These are phyloP conservation scores for Cercophora sp. DNA, from an alignment of 495 filamentous ascomycete genomes.

Conservation along the genomic window DNA sequence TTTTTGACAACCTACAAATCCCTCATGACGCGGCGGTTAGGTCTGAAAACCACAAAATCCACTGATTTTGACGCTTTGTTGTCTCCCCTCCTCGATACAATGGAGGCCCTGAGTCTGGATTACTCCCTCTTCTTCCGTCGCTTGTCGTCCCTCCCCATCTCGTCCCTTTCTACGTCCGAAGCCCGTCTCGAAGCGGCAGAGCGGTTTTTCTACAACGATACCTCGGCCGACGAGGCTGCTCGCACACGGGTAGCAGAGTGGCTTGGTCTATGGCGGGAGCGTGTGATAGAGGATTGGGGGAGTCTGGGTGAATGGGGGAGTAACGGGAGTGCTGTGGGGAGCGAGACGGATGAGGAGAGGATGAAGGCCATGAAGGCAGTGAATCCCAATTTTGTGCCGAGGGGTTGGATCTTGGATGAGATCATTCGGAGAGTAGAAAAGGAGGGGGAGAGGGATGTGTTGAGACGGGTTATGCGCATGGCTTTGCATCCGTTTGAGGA, in stretches of 20 bases:
- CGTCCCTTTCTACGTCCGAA: constrained; percentile 57
- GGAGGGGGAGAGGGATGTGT: constrained; percentile 71
- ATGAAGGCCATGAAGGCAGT: constrained; percentile 70
- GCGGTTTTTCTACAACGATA: constrained; percentile 65
- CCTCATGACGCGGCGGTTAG: constrained; percentile 73
- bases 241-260: constrained; percentile 64
- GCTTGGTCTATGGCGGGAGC: constrained; percentile 66
- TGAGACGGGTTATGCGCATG: constrained; percentile 73
- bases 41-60: constrained; percentile 60
- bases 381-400: constrained; percentile 88
- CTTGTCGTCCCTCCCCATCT: constrained; percentile 55
- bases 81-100: constrained; percentile 72
- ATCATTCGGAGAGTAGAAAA: constrained; percentile 83
- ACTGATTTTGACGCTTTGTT: constrained; percentile 75
- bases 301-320: constrained; percentile 61
- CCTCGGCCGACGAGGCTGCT: constrained; percentile 57
- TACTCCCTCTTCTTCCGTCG: constrained; percentile 90
- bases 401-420: constrained; percentile 91
- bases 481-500: constrained; percentile 80
- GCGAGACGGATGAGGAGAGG: constrained; percentile 56
- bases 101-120: constrained; percentile 77
- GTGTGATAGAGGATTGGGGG: constrained; percentile 75
- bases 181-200: constrained; percentile 52
- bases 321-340: constrained; percentile 30
- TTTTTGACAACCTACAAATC: constrained; percentile 84